phyloP scores from a whole-genome alignment of 129 eudicot species.

The Centrapalus pauciflorus region DNA sequence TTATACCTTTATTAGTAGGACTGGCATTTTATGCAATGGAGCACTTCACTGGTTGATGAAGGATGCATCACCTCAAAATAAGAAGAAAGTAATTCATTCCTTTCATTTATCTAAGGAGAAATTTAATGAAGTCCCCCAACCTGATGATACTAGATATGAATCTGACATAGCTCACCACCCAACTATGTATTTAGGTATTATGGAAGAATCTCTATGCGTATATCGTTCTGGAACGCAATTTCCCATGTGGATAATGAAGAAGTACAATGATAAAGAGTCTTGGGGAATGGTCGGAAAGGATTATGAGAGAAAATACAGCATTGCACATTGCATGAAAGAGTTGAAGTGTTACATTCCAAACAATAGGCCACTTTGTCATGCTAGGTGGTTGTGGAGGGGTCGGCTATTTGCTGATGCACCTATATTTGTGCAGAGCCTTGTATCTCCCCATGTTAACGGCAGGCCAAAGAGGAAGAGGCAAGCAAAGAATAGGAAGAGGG shows the following conservation, averaged over 20 bases:
- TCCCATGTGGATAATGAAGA: conserved; percentile 19
- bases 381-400: neutral
- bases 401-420: neutral
- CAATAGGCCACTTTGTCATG: neutral
- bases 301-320: neutral
- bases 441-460: neutral
- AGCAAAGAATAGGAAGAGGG: neutral
- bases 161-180: neutral
- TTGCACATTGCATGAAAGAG: neutral
- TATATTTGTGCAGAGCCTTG: neutral
- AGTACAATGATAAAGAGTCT: conserved; percentile 10
- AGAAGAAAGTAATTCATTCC: conserved; percentile 3
- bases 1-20: neutral
- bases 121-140: neutral
- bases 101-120: conserved; percentile 13
- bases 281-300: conserved; percentile 7
- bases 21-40: conserved; percentile 23
- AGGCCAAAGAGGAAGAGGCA: neutral
- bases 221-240: neutral
- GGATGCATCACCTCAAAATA: neutral
- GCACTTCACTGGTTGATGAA: conserved; percentile 14
- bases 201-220: conserved; percentile 9
- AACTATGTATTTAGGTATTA: conserved; percentile 5
- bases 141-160: neutral
- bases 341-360: neutral